phyloP scores from a whole-genome alignment of 345 rosid species.

The Lenwebbia sp. region DNA sequence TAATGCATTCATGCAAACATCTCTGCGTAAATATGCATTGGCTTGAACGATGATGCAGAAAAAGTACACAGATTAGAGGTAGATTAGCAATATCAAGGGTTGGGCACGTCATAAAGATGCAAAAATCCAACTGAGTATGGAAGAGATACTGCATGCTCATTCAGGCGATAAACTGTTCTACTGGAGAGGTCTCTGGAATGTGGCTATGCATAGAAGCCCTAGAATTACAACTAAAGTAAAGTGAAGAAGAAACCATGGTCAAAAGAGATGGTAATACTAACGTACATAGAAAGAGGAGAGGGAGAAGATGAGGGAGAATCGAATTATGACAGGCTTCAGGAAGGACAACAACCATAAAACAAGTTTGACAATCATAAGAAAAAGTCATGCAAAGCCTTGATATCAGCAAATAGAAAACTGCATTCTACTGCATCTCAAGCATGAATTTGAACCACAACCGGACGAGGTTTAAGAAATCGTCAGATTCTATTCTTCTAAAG shows the following conservation, averaged over 20 bases:
- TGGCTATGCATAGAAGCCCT: background rate
- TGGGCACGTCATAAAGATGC: background rate
- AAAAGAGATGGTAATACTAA: background rate
- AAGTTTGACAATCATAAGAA: background rate
- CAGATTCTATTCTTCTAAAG: background rate
- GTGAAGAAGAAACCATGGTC: background rate
- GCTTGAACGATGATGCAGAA: background rate
- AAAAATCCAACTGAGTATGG: background rate
- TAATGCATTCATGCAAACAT: background rate
- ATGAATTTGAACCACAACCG: background rate
- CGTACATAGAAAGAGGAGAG: background rate
- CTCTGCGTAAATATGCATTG: background rate
- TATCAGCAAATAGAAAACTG: background rate
- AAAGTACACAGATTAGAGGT: background rate
- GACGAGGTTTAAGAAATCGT: background rate
- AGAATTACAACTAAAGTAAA: background rate
- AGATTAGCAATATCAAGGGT: background rate
- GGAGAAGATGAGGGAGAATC: background rate
- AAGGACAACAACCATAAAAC: background rate
- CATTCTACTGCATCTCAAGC: background rate
- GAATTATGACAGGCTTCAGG: background rate
- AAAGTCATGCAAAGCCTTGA: background rate
- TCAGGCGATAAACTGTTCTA: background rate
- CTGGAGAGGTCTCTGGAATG: background rate
- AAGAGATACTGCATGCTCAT: background rate